Base-by-base conservation (phyloP, 352 stramenopile species). In the Phytophthora cryptogea region DNA sequence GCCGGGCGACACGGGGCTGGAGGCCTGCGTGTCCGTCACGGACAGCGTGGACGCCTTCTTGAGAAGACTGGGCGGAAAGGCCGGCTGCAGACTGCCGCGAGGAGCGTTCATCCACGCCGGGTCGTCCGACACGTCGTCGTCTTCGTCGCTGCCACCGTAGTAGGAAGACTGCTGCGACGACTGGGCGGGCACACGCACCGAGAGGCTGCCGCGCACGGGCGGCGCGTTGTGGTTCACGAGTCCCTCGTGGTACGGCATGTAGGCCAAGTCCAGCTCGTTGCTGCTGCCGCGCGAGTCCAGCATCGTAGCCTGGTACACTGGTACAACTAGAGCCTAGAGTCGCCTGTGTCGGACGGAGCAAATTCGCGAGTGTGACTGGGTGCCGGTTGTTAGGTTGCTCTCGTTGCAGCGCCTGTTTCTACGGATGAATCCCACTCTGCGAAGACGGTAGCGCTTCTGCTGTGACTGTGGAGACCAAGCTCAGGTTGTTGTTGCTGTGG, bases 101-200 rank as follows among this genome's bases (percentile, higher is more conserved):
- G 80, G 80, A 9, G 76, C 82, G 41, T 74, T 77, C 78, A 89
- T 89, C 82, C 82, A 91, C 27, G 73, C 66, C 13, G 80, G 80
- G 49, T 89, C 78, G 55, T 89, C 80, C 54, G 74, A 87, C 37
- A 80, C 74, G 39, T 89, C 80, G 54, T 92, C 78, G 30, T 85
- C 75, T 46, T 82, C 74, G 28, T 55, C 66, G 40, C 74, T 57
- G 35, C 49, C 59, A 51, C 66, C 70, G 35, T 70, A 73, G n/a
- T 55, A 52, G 20, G 43, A 68, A 47, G 71, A 44, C 41, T 70
- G 56, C 41, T 49, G 32, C 37, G 66, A 54, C 55, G 50, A 45
- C 13, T 55, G 43, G 32, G 47, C 59, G 10, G 57, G 32, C 27
- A 72, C 58, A 16, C 63, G 58, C 44, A 77, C 63, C 9, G 74